Percentiles rank a stretch among this genome's conserved stretches.
Conservation (phyloP, 1,139 yeast genomes). For the Candida sp. region DNA sequence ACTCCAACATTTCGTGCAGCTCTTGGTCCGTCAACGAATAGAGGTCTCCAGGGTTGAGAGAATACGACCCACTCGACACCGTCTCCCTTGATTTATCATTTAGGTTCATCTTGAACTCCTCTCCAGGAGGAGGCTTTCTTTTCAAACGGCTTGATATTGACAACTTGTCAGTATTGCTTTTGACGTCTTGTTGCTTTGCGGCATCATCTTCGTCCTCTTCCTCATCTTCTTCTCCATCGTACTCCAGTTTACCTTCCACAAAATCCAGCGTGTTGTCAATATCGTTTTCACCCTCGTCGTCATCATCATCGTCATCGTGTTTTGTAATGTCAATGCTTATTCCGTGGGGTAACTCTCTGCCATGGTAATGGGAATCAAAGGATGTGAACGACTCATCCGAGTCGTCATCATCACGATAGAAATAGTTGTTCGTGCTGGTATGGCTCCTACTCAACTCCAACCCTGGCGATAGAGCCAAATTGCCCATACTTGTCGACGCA, state of each 20-base stretch:
- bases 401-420: background rate
- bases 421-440: constrained; percentile 11
- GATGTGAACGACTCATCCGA: constrained; percentile 16
- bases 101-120: constrained; percentile 9
- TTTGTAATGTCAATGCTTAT: constrained; percentile 14
- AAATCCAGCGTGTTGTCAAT: constrained; percentile 1
- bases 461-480: constrained; percentile 5
- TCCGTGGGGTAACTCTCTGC: constrained; percentile 8
- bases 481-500: constrained; percentile 10
- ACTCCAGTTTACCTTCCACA: constrained; percentile 4
- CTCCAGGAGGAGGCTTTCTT: constrained; percentile 33
- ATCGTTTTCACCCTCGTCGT: constrained; percentile 5
- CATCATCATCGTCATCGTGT: constrained; percentile 12
- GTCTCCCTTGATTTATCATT: constrained; percentile 13
- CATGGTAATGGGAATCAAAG: constrained; percentile 14
- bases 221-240: background rate
- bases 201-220: constrained; percentile 1
- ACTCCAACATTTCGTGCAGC: constrained; percentile 7
- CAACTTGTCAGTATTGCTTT: constrained; percentile 1
- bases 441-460: constrained; percentile 11
- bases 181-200: background rate
- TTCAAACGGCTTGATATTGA: constrained; percentile 16
- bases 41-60: constrained; percentile 7
- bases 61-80: constrained; percentile 20
- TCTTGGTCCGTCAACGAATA: constrained; percentile 17